A percentile compares a stretch with the other conserved stretches of the same genome.
Conservation (phyloP, 148 eudicot genomes). For the Amaranthus cruentus region DNA sequence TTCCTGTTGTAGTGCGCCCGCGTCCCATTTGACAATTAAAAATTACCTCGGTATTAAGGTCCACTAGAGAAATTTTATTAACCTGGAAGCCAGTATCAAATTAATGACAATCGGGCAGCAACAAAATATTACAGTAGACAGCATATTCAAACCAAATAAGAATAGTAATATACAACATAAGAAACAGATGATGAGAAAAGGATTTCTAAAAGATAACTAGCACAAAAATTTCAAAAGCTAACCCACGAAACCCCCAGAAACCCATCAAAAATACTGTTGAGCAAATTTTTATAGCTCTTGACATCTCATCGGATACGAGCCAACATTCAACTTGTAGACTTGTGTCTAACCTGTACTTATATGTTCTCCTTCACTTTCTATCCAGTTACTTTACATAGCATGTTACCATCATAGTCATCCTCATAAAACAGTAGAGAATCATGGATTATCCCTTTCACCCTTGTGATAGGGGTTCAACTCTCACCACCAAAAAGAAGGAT, state of each 20-base stretch:
- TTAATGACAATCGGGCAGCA: constrained; percentile 16
- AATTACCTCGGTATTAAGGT: constrained; percentile 60
- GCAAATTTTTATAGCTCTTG: neutral
- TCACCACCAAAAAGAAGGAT: too few species aligned
- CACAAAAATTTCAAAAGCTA: neutral
- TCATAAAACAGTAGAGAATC: too few species aligned
- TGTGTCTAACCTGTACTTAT: neutral
- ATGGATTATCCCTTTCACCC: too few species aligned
- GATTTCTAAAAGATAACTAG: neutral
- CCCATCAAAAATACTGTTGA: neutral
- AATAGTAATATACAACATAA: neutral
- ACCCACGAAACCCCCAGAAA: neutral
- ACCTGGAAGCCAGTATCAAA: constrained; percentile 45
- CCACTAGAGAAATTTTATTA: constrained; percentile 62
- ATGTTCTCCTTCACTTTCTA: too few species aligned
- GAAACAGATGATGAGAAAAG: neutral
- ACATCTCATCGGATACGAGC: neutral
- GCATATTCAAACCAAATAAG: neutral
- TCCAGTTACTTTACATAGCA: too few species aligned
- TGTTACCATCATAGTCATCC: too few species aligned
- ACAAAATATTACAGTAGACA: constrained; percentile 8
- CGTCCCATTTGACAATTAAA: constrained; percentile 99
- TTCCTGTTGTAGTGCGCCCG: constrained; percentile 95
- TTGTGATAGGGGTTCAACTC: too few species aligned
- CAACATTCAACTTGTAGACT: neutral